Evolutionary conservation across 1,284 basidiomycete genomes (phyloP), one percentile per base, ranked within the genome.

Genomic region (Ustilago shanxiensis): DNA sequence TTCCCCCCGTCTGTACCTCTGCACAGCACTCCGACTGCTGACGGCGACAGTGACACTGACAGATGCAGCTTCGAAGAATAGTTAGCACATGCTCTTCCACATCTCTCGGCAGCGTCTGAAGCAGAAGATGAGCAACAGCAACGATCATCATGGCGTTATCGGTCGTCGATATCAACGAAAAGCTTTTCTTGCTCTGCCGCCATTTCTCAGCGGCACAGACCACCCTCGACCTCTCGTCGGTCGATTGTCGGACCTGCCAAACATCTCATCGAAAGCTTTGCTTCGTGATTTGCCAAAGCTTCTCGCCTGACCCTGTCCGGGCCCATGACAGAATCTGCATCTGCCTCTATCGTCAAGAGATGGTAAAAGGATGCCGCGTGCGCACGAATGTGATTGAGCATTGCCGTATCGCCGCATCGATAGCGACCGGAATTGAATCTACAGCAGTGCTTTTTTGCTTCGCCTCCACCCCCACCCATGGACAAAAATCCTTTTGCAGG

Each of bases 341-440:
- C 20, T 20, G 10, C n/a, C 20, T n/a, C 41, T 44, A 44, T 44
- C n/a, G 41, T 44, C n/a, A n/a, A n/a, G n/a, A 54, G 52, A 28
- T 61, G 51, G 31, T 52, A 31, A 1, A 44, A 20, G n/a, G n/a
- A n/a, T 20, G 41, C 10, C 8, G 5, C 41, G 29, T 29, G 54
- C 54, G 61, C 55, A 64, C 37, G 55, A 55, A 5, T 16, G 11
- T 16, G 26, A 49, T 29, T 57, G 35, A 37, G 35, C 35, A 20
- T 65, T 37, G 14, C 49, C 37, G 62, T 24, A 64, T 64, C 62
- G 62, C 6, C 31, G 11, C 31, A 33, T 33, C 31, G 31, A 64
- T 64, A 52, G 62, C 62, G 49, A 26, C 52, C n/a, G 20, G 20
- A 33, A 14, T 37, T 54, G 5, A 11, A 6, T 33, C n/a, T n/a